Evolutionary conservation across 306 rosid genomes (phyloP).

Genomic region (Gillenia trifoliata): DNA sequence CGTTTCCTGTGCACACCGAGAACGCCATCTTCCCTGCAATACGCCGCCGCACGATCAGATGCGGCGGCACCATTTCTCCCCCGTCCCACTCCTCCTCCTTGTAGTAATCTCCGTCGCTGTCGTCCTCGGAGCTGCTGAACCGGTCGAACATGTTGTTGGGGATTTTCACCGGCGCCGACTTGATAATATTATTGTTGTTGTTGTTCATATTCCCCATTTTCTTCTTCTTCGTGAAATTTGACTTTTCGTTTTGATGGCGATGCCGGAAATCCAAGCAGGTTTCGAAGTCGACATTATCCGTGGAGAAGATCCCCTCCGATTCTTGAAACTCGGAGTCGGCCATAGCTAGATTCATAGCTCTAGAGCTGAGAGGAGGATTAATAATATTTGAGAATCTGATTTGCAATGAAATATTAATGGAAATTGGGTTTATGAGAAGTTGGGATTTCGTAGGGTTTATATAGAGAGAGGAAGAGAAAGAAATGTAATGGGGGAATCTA

Average conservation of each 20-base stretch:
- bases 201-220: slow-evolving; percentile 6
- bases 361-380: not conserved
- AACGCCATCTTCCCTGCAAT: slow-evolving; percentile 62
- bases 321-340: slow-evolving; percentile 53
- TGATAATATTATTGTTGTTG: not conserved
- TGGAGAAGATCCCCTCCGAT: slow-evolving; percentile 65
- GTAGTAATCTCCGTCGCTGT: slow-evolving; percentile 21
- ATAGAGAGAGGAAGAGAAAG: slow-evolving; percentile 21
- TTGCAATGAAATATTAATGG: not conserved
- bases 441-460: slow-evolving; percentile 3
- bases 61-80: slow-evolving; percentile 72
- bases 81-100: slow-evolving; percentile 37
- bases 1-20: slow-evolving; percentile 70
- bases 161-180: slow-evolving; percentile 54
- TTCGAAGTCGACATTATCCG: slow-evolving; percentile 6
- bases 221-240: slow-evolving; percentile 9
- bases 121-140: slow-evolving; percentile 17
- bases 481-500: not conserved
- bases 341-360: slow-evolving; percentile 11
- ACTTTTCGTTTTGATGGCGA: not conserved
- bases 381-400: not conserved
- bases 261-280: not conserved
- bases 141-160: slow-evolving; percentile 29
- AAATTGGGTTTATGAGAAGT: not conserved
- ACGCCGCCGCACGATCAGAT: slow-evolving; percentile 50